Percentiles rank a stretch among this genome's conserved stretches.
These are phyloP conservation scores for Xerocomus brunneocitrinus DNA, from an alignment of 768 basidiomycete genomes.

Conservation along the genomic window DNA sequence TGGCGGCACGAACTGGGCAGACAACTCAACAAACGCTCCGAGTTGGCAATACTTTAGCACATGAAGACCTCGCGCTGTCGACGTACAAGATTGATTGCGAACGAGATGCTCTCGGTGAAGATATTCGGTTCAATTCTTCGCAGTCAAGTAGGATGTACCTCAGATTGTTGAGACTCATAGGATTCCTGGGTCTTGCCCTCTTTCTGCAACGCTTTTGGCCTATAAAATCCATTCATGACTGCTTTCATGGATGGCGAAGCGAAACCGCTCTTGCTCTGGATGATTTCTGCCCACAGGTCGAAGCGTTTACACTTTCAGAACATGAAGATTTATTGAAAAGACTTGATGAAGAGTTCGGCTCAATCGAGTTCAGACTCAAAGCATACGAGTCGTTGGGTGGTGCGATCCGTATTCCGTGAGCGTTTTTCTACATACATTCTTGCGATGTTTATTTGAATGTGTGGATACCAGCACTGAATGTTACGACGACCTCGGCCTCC, in stretches of 20 bases:
- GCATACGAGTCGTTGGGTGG: constrained; percentile 33
- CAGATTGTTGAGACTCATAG: no score
- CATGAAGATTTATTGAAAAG: constrained; percentile 17
- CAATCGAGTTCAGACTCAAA: constrained; percentile 24
- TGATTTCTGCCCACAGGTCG: constrained; percentile 26
- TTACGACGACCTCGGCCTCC: constrained; percentile 44
- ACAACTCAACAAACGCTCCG: no score
- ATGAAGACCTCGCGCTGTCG: no score
- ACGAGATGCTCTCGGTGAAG: no score
- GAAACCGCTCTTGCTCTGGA: background rate
- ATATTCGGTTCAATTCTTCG: no score
- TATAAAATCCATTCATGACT: background rate
- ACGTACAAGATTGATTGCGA: no score
- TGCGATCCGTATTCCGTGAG: constrained; percentile 34
- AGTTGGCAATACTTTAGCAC: no score
- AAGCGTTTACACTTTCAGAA: constrained; percentile 6
- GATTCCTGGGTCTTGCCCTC: background rate
- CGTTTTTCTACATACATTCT: background rate
- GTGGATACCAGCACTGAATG: constrained; percentile 43
- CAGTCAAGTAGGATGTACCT: no score
- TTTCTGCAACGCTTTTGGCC: constrained; percentile 5
- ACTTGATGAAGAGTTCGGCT: constrained; percentile 23
- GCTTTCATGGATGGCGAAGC: background rate
- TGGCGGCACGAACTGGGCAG: no score
- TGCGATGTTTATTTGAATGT: background rate